A percentile compares a stretch with the other conserved stretches of the same genome.
Evolutionary conservation across 768 basidiomycete genomes (phyloP).

Genomic region (Tulasnella sp.): DNA sequence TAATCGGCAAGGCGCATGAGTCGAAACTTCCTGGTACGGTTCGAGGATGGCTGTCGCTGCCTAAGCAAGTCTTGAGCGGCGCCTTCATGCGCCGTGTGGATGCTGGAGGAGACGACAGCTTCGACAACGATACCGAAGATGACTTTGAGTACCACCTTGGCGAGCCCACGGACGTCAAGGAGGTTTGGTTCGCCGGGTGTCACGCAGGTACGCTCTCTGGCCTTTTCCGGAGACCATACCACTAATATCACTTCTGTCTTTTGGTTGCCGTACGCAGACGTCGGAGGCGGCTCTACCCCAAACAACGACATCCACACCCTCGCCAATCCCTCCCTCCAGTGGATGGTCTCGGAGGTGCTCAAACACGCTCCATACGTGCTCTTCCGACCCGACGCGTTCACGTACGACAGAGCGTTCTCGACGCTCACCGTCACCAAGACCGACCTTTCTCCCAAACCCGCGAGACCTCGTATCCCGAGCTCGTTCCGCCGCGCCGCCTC

Average conservation of each 20-base stretch:
- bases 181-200: slow-evolving; percentile 70
- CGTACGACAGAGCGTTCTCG: slow-evolving; percentile 4
- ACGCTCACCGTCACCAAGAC: background rate
- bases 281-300: slow-evolving; percentile 30
- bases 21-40: background rate
- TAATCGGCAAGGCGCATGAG: background rate
- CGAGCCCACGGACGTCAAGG: slow-evolving; percentile 61
- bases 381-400: slow-evolving; percentile 20
- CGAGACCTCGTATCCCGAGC: slow-evolving; percentile 17
- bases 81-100: background rate
- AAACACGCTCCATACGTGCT: background rate
- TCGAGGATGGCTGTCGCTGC: background rate
- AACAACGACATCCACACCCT: slow-evolving; percentile 23
- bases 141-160: background rate
- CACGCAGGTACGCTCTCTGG: slow-evolving; percentile 32
- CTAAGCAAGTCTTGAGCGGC: background rate
- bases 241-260: background rate
- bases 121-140: background rate
- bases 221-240: background rate
- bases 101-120: background rate
- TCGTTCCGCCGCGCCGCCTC: background rate
- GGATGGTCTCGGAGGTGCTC: slow-evolving; percentile 37
- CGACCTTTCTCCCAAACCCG: background rate
- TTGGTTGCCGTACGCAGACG: background rate
- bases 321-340: slow-evolving; percentile 32